Percentiles rank a stretch among this genome's conserved stretches.
Conservation (phyloP, 768 basidiomycete genomes). For the Cyclocybe cylindracea region DNA sequence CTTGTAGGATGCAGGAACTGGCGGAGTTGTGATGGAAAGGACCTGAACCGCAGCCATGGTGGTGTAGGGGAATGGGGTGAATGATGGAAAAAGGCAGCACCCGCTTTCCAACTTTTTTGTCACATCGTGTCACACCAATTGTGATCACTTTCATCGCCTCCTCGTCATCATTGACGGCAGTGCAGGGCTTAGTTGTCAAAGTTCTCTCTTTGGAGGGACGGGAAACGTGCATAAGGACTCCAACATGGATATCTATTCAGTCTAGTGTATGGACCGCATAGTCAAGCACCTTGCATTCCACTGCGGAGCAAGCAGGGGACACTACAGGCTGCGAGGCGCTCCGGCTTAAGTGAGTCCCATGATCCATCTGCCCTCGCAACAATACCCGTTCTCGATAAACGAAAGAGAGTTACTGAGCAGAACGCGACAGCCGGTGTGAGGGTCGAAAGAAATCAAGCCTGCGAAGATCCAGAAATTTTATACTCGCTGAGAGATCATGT, state of each 20-base stretch:
- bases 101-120: neutral
- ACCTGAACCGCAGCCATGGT: slow-evolving; percentile 29
- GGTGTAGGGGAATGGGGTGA: neutral
- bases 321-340: slow-evolving; percentile 13
- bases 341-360: slow-evolving; percentile 23
- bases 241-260: neutral
- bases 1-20: slow-evolving; percentile 24
- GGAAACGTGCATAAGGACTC: neutral
- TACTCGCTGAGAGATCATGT: no score
- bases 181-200: neutral
- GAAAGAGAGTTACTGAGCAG: slow-evolving; percentile 13
- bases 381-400: slow-evolving; percentile 11
- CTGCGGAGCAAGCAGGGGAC: neutral
- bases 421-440: neutral
- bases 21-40: slow-evolving; percentile 22
- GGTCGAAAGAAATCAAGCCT: neutral
- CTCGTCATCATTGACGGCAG: neutral
- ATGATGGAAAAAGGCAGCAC: neutral
- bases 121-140: neutral
- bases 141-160: neutral
- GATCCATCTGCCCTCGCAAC: slow-evolving; percentile 6
- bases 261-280: slow-evolving; percentile 17
- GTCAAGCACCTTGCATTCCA: slow-evolving; percentile 20
- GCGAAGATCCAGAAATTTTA: no score
- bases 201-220: neutral